Base-by-base conservation (phyloP, 106 monocot species). In the Dendrobium catenatum region DNA sequence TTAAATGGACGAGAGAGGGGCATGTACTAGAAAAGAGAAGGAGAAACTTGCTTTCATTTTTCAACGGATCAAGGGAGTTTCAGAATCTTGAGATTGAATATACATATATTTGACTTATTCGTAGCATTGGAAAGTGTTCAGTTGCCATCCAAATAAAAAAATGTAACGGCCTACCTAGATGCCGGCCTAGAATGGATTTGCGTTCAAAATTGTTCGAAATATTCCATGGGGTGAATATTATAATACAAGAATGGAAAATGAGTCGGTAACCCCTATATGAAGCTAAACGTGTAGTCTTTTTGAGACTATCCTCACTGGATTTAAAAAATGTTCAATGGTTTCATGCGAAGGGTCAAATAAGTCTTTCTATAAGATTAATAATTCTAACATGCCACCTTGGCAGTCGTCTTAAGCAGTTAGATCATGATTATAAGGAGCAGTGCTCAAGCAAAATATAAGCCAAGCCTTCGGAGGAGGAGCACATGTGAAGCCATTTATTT, bases 401-500 rank as follows among this genome's bases (percentile, higher is more conserved):
- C 68, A 68, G 26, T 33, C 22, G 61, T 24, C 19, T 61, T 33
- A 37, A 37, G 29, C 31, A 74, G 42, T n/a, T 20, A 74, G 18
- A 74, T 42, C n/a, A 74, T 74, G 75, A 4, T 74, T 76, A 76
- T 76, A 48, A 47, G 76, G 76, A 74, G 74, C 15, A 76, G 40
- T 29, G 70, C 70, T 31, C 31, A 70, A 13, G 33, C 31, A 68
- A 68, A 26, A 29, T 68, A 68, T 29, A 68, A 68, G 55, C 61
- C 33, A 13, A 43, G 33, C 20, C 20, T 20, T 19, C 3, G 18
- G 5, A 33, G 74, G 3, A 19, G 43, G 19, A 74, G 74, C 15
- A 20, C 74, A 74, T 74, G 40, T 18, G 15, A 6, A 18, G 16
- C 15, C 19, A 4, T 43, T 42, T 19, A 15, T 18, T 43, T 43